Conservation (phyloP, 202 grass and related monocot genomes). For the Bolboschoenoplectus hybrid region DNA sequence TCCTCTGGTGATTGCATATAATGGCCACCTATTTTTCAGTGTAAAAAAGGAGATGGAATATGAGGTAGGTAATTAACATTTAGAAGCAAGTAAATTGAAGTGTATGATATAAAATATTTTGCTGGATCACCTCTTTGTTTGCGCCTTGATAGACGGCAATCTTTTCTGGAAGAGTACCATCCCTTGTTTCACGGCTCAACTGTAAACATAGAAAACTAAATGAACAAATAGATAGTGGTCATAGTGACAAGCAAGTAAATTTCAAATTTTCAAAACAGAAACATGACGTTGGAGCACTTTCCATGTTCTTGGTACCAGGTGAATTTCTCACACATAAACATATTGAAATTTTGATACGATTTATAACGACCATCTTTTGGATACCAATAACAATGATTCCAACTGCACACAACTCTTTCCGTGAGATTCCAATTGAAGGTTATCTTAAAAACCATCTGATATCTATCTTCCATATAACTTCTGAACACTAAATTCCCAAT, state of each 20-base stretch:
- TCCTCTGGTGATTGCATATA: conserved; percentile 96
- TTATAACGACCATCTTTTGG: background rate
- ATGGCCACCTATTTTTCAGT: conserved; percentile 73
- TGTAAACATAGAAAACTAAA: conserved; percentile 42
- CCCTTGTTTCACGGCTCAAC: conserved; percentile 90
- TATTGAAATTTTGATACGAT: background rate
- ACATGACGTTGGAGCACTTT: background rate
- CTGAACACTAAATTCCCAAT: conserved; percentile 17
- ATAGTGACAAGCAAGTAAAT: background rate
- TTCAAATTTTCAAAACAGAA: conserved; percentile 4
- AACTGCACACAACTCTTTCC: background rate
- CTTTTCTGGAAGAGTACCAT: conserved; percentile 77
- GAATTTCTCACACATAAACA: background rate
- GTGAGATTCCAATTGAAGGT: conserved; percentile 1
- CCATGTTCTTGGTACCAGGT: background rate
- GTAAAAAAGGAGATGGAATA: conserved; percentile 35
- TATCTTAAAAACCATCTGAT: background rate
- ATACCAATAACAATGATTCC: background rate
- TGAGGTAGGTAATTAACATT: conserved; percentile 25
- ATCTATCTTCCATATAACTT: background rate
- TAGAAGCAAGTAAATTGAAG: conserved; percentile 14
- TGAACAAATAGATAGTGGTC: background rate
- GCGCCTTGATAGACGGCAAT: conserved; percentile 86
- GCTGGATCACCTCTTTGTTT: conserved; percentile 74
- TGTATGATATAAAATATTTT: conserved; percentile 1